Conservation (phyloP, 106 monocot species). For the Dendrobium chrysotoxum region DNA sequence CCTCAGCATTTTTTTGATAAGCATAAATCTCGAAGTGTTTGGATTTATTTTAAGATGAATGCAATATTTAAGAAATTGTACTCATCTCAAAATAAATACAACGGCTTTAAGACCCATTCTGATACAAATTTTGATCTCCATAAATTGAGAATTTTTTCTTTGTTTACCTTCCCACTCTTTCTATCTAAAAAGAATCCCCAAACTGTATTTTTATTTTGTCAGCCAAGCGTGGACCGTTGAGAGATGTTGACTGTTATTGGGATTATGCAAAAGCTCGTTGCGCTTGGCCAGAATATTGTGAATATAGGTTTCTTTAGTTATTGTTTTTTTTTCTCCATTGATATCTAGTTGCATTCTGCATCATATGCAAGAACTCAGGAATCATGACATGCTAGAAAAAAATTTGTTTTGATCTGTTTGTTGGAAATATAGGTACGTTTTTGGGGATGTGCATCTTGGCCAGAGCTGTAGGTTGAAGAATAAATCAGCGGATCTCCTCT, state of each 20-base stretch:
- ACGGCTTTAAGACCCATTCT: no score
- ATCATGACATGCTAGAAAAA: neutral
- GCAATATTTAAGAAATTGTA: no score
- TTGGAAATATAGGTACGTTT: constrained; percentile 58
- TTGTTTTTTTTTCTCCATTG: neutral
- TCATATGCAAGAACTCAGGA: constrained; percentile 3
- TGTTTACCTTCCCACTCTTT: no score
- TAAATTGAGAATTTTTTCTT: no score
- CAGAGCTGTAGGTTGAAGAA: constrained; percentile 89
- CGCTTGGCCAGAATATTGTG: constrained; percentile 94
- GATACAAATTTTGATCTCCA: no score
- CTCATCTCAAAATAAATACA: no score
- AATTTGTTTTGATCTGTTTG: neutral
- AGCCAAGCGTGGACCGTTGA: constrained; percentile 83
- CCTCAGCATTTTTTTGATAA: no score
- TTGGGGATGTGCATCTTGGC: constrained; percentile 96
- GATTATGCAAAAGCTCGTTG: constrained; percentile 99
- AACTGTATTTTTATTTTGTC: constrained; percentile 14
- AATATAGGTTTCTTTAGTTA: constrained; percentile 65
- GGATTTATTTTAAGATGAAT: no score
- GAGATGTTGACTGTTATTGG: constrained; percentile 93
- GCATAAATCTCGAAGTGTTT: no score
- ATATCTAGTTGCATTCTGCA: neutral
- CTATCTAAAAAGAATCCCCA: no score
- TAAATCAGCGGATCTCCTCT: constrained; percentile 58